phyloP scores from a whole-genome alignment of 768 basidiomycete species.

The Strobilomyces echinocephalus region DNA sequence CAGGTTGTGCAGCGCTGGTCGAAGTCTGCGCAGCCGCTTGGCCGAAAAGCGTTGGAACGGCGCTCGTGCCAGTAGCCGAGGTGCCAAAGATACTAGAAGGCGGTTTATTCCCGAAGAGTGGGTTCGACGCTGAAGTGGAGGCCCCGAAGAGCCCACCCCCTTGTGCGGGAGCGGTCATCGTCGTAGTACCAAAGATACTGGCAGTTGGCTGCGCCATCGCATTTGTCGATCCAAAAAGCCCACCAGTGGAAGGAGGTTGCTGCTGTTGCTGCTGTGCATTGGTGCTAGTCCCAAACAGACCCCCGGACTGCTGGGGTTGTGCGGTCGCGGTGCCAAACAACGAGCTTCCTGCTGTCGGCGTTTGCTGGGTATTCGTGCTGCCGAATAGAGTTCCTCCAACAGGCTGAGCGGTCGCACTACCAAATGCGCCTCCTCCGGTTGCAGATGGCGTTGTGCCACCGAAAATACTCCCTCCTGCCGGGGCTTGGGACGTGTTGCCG shows the following conservation, averaged over 20 bases:
- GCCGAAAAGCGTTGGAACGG: slow-evolving; percentile 31
- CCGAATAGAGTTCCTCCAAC: slow-evolving; percentile 25
- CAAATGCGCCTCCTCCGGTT: slow-evolving; percentile 20
- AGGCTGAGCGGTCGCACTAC: slow-evolving; percentile 19
- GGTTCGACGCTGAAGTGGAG: slow-evolving; percentile 23
- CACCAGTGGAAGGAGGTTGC: neutral
- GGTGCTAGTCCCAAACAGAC: neutral
- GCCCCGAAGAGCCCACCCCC: slow-evolving; percentile 27
- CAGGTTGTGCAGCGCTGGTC: slow-evolving; percentile 12
- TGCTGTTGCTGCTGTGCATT: neutral
- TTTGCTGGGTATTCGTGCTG: slow-evolving; percentile 13
- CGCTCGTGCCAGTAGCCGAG: slow-evolving; percentile 22
- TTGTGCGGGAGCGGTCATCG: slow-evolving; percentile 16
- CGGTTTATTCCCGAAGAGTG: slow-evolving; percentile 35
- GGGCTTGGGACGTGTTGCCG: slow-evolving; percentile 6
- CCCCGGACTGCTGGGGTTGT: slow-evolving; percentile 20
- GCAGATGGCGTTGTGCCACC: slow-evolving; percentile 16
- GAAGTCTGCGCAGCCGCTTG: slow-evolving; percentile 17
- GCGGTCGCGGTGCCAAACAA: slow-evolving; percentile 20
- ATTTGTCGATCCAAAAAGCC: slow-evolving; percentile 25
- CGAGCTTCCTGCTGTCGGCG: slow-evolving; percentile 9
- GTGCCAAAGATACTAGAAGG: slow-evolving; percentile 27
- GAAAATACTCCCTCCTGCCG: slow-evolving; percentile 19
- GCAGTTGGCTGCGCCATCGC: slow-evolving; percentile 15
- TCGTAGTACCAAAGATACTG: slow-evolving; percentile 26